Base-by-base conservation (phyloP, 495 filamentous ascomycete species). In the Polyplosphaeria fusca region DNA sequence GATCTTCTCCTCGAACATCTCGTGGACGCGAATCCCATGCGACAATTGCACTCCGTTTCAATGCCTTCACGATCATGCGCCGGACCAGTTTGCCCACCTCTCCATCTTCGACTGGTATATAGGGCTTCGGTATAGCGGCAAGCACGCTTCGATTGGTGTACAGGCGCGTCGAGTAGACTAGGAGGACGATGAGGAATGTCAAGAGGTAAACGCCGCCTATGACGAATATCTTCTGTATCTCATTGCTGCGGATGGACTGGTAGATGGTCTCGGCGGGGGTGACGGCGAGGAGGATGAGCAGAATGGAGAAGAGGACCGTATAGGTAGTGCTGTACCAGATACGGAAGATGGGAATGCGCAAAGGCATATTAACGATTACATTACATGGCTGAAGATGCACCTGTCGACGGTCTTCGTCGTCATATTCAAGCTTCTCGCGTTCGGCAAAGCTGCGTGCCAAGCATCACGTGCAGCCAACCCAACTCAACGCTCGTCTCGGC, bases 131-230 rank as follows among this genome's bases (percentile, higher is more conserved):
- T 45, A 98, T 96, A 2, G 79, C 84, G 1, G 83, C 76, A 20
- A 98, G 78, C 12, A 86, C 84, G 28, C 76, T 86, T 32, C 88
- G 82, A 64, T 86, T 91, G 23, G 90, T 87, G 70, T 90, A 96
- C n/a, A 97, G 80, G n/a, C 94, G 78, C 23, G 83, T 82, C 27
- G 85, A 80, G 60, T 96, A 97, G 58, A 97, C 82, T 38, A 95
- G 81, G 32, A 82, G 67, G 23, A 87, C 78, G 47, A 92, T 65
- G 20, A 88, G 39, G 32, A 86, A 79, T 39, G 90, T 91, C 22
- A 91, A 73, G 42, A 94, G 66, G 67, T 94, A 92, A 62, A 79
- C 79, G 41, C 88, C 85, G 16, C 81, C 84, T 68, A 96, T 81
- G 68, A 93, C 81, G 73, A 96, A 88, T 61, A 95, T 81, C 70